Conservation (phyloP, 345 rosid genomes). For the Corymbia maculata region DNA sequence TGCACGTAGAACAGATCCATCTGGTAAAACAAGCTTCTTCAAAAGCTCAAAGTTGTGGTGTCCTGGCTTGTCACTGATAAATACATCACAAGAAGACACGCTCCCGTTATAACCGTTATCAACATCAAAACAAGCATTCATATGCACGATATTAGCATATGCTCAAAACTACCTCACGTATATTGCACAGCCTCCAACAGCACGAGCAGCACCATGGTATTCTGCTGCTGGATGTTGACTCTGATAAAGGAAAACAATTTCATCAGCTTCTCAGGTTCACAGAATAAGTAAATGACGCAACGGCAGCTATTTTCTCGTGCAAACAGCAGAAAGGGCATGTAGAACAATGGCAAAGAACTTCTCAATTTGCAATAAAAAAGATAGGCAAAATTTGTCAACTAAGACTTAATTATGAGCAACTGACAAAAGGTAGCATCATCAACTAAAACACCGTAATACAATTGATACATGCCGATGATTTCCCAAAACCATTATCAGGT, state of each 20-base stretch:
- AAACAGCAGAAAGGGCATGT: not conserved
- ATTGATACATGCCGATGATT: not conserved
- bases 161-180: slow-evolving; percentile 66
- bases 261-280: not conserved
- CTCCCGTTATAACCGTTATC: not conserved
- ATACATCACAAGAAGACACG: not conserved
- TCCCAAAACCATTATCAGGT: not conserved
- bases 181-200: slow-evolving; percentile 92
- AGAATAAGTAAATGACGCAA: not conserved
- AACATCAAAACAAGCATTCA: not conserved
- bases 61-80: slow-evolving; percentile 85
- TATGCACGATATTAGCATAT: not conserved
- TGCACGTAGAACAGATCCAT: slow-evolving; percentile 87
- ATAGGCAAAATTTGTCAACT: not conserved
- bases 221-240: slow-evolving; percentile 94
- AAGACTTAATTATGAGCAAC: not conserved
- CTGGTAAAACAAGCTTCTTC: slow-evolving; percentile 87
- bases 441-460: not conserved
- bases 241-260: slow-evolving; percentile 28
- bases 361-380: not conserved
- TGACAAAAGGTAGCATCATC: not conserved
- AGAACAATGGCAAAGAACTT: not conserved
- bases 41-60: slow-evolving; percentile 80
- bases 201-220: slow-evolving; percentile 94
- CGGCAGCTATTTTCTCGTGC: not conserved